Conservation (phyloP, 257 asterid species). For the Primulina eburnea region DNA sequence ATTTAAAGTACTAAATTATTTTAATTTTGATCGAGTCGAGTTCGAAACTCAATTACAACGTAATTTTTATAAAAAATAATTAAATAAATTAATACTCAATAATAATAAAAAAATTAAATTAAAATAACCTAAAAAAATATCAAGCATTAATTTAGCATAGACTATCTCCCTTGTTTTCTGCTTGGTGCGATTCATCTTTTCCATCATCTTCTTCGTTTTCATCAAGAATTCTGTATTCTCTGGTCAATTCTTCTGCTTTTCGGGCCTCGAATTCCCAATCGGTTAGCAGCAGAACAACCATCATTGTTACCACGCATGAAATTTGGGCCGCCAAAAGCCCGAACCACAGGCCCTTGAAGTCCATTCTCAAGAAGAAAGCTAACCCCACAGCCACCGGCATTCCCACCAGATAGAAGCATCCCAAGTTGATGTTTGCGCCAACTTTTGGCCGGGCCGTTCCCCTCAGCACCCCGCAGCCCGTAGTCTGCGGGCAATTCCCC, state of each 20-base stretch:
- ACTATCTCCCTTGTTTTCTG: slow-evolving; percentile 23
- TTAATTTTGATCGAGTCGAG: too few species aligned
- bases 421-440: slow-evolving; percentile 74
- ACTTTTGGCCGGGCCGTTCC: slow-evolving; percentile 88
- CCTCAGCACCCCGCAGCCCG: slow-evolving; percentile 81
- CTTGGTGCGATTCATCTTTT: slow-evolving; percentile 9
- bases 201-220: slow-evolving; percentile 23
- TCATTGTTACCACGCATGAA: slow-evolving; percentile 69
- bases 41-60: too few species aligned
- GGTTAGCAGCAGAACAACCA: slow-evolving; percentile 49
- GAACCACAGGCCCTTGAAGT: slow-evolving; percentile 74
- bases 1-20: slow-evolving; percentile 3
- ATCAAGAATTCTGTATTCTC: slow-evolving; percentile 24
- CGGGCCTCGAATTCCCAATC: slow-evolving; percentile 72
- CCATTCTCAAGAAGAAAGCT: slow-evolving; percentile 51
- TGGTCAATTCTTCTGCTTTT: slow-evolving; percentile 58
- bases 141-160: slow-evolving; percentile 34
- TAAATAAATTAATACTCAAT: background rate
- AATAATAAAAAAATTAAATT: background rate
- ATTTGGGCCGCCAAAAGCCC: slow-evolving; percentile 81
- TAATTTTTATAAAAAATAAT: background rate
- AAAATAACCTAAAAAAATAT: background rate
- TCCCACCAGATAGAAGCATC: slow-evolving; percentile 73
- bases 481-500: slow-evolving; percentile 89
- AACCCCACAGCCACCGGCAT: slow-evolving; percentile 73